phyloP scores from a whole-genome alignment of 768 basidiomycete genomes.

The Pisolithus tinctorius region DNA sequence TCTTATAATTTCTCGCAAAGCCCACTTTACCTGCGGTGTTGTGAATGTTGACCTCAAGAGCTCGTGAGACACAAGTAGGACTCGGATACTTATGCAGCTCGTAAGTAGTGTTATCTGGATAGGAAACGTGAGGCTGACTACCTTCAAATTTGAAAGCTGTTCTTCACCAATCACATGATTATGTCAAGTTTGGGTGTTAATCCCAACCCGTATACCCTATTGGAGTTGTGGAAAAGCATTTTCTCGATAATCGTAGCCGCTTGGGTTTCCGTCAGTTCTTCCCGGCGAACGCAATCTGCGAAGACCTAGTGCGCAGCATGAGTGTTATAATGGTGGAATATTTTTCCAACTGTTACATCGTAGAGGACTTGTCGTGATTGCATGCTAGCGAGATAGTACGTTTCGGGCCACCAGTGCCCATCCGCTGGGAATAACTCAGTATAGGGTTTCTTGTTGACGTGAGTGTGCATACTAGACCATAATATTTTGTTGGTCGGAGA shows the following conservation, averaged over 20 bases:
- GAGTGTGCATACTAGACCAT: constrained; percentile 61
- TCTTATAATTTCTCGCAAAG: too few species aligned
- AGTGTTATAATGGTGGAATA: background rate
- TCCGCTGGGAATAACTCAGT: constrained; percentile 7
- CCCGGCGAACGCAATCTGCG: constrained; percentile 36
- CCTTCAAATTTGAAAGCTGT: too few species aligned
- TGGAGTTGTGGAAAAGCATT: constrained; percentile 62
- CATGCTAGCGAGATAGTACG: constrained; percentile 58
- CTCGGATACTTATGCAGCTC: too few species aligned
- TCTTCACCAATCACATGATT: constrained; percentile 1
- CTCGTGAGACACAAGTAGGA: too few species aligned
- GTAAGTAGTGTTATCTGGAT: too few species aligned
- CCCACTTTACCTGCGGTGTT: too few species aligned
- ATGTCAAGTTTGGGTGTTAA: constrained; percentile 29
- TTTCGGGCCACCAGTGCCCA: constrained; percentile 60
- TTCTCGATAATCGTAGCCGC: constrained; percentile 49
- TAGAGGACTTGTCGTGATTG: constrained; percentile 62
- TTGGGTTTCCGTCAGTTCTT: constrained; percentile 48
- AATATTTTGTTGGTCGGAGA: constrained; percentile 73
- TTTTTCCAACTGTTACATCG: constrained; percentile 32
- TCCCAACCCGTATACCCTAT: constrained; percentile 52
- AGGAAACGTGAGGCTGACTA: too few species aligned
- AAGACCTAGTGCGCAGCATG: constrained; percentile 44
- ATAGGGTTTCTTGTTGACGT: background rate
- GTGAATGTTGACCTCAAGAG: too few species aligned